Evolutionary conservation across 2,329 filamentous ascomycete genomes (phyloP).

Genomic region (Colletotrichum liriopes): DNA sequence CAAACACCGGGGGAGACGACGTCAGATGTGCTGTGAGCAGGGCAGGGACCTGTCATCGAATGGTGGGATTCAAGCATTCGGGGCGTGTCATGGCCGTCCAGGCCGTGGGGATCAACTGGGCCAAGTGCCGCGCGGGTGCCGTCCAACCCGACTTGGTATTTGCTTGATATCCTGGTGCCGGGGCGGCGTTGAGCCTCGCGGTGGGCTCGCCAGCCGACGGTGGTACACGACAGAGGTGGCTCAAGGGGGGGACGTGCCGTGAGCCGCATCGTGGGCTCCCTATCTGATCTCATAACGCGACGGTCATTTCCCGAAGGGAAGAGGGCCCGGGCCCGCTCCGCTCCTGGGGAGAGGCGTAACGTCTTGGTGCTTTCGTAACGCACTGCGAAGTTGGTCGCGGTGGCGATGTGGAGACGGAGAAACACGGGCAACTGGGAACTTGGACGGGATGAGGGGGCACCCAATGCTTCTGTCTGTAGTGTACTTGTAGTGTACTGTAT

Average conservation of each 20-base stretch:
- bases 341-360: not conserved
- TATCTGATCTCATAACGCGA: conserved; percentile 34
- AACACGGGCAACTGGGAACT: conserved; percentile 5
- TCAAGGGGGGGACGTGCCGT: not conserved
- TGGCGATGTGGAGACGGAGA: conserved; percentile 16
- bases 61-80: not conserved
- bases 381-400: conserved; percentile 7
- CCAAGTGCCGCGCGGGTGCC: conserved; percentile 34
- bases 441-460: not conserved
- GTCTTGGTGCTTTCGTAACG: not conserved
- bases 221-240: not conserved
- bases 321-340: not conserved
- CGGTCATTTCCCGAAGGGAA: conserved; percentile 26
- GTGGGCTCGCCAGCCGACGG: not conserved
- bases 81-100: not conserved
- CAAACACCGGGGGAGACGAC: not conserved
- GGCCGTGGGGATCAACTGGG: not conserved
- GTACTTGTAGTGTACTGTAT: too few species aligned
- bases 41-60: not conserved
- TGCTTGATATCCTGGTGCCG: not conserved
- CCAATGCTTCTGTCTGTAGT: not conserved
- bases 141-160: conserved; percentile 26
- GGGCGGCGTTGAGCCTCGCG: not conserved
- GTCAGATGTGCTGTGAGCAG: not conserved
- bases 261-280: conserved; percentile 25